phyloP scores from a whole-genome alignment of 1,284 basidiomycete species.

The Microstroma glucosiphilum region DNA sequence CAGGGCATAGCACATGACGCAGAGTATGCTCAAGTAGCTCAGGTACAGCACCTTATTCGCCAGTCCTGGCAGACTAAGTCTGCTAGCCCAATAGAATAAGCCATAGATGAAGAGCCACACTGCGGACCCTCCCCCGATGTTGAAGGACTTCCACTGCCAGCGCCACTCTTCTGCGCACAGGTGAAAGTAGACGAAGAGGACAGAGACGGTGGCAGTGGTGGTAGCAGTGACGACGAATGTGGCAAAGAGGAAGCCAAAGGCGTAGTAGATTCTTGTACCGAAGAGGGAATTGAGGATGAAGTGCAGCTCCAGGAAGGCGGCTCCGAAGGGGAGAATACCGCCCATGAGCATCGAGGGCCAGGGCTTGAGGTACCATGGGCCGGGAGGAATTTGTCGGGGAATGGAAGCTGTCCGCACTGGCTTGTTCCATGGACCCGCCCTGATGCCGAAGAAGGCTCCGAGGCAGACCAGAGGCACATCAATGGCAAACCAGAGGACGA shows the following conservation, averaged over 20 bases:
- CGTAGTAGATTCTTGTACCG: conserved; percentile 67
- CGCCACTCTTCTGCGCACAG: conserved; percentile 93
- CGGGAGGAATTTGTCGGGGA: conserved; percentile 57
- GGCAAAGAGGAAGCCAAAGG: conserved; percentile 70
- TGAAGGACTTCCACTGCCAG: conserved; percentile 95
- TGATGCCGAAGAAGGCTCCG: conserved; percentile 67
- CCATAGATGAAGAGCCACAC: conserved; percentile 82
- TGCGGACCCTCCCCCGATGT: conserved; percentile 86
- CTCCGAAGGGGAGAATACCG: conserved; percentile 90
- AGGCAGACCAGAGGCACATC: conserved; percentile 67
- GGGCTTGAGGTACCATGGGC: conserved; percentile 49
- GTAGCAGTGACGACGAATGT: conserved; percentile 72
- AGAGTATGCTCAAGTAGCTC: conserved; percentile 80
- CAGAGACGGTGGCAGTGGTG: conserved; percentile 43
- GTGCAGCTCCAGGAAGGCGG: conserved; percentile 91
- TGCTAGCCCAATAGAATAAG: conserved; percentile 78
- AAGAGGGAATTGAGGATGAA: conserved; percentile 89
- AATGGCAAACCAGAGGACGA: conserved; percentile 90
- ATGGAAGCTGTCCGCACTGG: conserved; percentile 88
- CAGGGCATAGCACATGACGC: conserved; percentile 76
- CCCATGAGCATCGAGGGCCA: conserved; percentile 72
- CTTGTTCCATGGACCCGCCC: conserved; percentile 75
- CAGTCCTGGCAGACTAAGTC: conserved; percentile 74
- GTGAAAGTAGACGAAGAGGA: conserved; percentile 62
- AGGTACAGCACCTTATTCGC: conserved; percentile 81